Evolutionary conservation across 495 filamentous ascomycete species (phyloP), one percentile per base, ranked within the genome.

Genomic region (Terfezia boudieri): DNA sequence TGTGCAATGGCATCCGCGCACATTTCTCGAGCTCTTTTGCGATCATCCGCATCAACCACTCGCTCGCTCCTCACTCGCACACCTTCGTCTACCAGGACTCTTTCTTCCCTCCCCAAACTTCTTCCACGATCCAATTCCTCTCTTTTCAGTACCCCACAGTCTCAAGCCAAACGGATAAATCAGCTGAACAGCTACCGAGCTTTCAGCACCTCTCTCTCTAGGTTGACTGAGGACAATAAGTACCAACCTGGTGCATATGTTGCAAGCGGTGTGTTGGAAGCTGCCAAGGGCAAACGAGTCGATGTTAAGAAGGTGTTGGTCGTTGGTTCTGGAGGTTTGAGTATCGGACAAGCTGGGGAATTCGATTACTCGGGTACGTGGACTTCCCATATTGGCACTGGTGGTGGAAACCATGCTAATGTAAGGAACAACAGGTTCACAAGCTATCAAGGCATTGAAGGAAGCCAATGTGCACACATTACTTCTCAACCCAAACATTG

Each of bases 291-390:
- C 57, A 75, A 86, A 60, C 67, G 83, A 50, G 81, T 96, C 48
- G 80, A 94, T 70, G 90, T 98, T 55, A 93, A 88, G 73, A 98
- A 96, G 73, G 90, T 96, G n/a, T 73, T 98, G 52, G 84, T 98
- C 53, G 84, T 98, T 65, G 90, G 90, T 41, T 86, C 81, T 69
- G 90, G 90, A 69, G 90, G 90, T 69, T 76, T 98, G 57, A 89
- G 86, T 66, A 98, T 98, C 73, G 90, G 90, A 56, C 90, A 98
- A 70, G 90, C 90, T 55, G 90, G 90, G 70, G 90, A 98, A 70
- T 98, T 98, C 64, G 90, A 98, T 68, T 98, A 98, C 69, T 96
- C 92, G 59, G 90, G 88, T 76, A 78, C 70, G 70, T 70, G 37
- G 56, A 57, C 53, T 52, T 54, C 54, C 17, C 52, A 51, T 60